phyloP scores from a whole-genome alignment of 2,329 filamentous ascomycete genomes.

The Nigrospora osmanthi region DNA sequence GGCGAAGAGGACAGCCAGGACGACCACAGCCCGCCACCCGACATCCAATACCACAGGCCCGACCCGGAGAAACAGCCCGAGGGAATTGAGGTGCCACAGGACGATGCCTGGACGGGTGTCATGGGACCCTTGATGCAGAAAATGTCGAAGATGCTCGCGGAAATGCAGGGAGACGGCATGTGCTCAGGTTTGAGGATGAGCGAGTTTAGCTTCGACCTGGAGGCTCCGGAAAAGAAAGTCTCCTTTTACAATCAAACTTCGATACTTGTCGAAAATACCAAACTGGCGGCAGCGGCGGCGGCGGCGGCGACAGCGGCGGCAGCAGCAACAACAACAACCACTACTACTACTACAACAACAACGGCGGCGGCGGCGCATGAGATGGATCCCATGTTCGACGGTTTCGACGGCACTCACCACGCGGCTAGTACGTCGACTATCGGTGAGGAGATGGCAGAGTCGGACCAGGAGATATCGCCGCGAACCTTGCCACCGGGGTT shows the following conservation, averaged over 20 bases:
- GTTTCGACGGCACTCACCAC: slow-evolving; percentile 3
- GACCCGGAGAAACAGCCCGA: background rate
- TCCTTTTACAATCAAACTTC: background rate
- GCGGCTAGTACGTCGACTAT: background rate
- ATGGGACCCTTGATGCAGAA: slow-evolving; percentile 9
- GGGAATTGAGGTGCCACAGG: slow-evolving; percentile 1
- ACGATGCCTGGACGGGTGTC: slow-evolving; percentile 10
- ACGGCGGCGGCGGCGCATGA: background rate
- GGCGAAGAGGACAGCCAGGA: background rate
- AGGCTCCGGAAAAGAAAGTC: slow-evolving; percentile 1
- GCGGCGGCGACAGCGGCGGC: background rate
- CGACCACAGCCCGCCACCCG: background rate
- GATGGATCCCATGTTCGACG: slow-evolving; percentile 1
- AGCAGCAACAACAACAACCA: background rate
- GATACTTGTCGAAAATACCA: background rate
- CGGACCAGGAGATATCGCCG: background rate
- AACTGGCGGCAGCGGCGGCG: background rate
- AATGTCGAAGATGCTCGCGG: slow-evolving; percentile 11
- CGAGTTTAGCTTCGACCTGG: slow-evolving; percentile 6
- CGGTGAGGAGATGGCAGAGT: background rate
- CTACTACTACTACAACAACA: too few relatives aligned
- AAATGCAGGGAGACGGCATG: slow-evolving; percentile 9
- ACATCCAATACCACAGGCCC: background rate
- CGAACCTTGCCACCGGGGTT: too few relatives aligned
- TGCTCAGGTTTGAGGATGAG: slow-evolving; percentile 1